Evolutionary conservation across 2,329 filamentous ascomycete genomes (phyloP).

Genomic region (Sporothrix mexicana): DNA sequence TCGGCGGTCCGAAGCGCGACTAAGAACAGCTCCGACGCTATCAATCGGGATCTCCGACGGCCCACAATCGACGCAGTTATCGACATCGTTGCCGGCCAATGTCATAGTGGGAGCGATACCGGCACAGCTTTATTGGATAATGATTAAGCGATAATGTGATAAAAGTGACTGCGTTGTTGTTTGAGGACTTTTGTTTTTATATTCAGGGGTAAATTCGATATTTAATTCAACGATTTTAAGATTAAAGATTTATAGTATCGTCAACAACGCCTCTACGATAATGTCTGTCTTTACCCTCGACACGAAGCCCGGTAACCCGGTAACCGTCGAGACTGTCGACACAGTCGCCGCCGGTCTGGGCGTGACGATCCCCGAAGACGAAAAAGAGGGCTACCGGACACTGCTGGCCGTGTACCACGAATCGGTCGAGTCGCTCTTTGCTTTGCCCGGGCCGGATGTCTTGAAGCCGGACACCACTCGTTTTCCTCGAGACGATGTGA

Average conservation of each 20-base stretch:
- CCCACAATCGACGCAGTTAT: too few relatives aligned
- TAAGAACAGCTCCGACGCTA: neutral
- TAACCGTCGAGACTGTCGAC: neutral
- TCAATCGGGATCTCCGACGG: neutral
- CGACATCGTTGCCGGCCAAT: too few relatives aligned
- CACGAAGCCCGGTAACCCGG: slow-evolving; percentile 18
- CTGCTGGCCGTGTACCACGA: slow-evolving; percentile 25
- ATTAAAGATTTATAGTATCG: too few relatives aligned
- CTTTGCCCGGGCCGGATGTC: neutral
- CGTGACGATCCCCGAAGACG: slow-evolving; percentile 7
- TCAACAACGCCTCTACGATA: too few relatives aligned
- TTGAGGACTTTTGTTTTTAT: too few relatives aligned
- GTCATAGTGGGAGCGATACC: neutral
- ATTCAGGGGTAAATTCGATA: too few relatives aligned
- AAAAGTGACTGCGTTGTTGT: neutral
- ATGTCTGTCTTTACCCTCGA: slow-evolving; percentile 19
- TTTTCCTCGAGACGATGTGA: neutral
- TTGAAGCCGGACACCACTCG: neutral
- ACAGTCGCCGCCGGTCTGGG: neutral
- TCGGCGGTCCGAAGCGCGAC: neutral
- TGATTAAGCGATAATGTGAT: slow-evolving; percentile 2
- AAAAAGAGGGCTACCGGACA: slow-evolving; percentile 21
- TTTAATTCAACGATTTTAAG: too few relatives aligned
- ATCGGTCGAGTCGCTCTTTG: slow-evolving; percentile 10
- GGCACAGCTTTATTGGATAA: neutral